A percentile compares a stretch with the other conserved stretches of the same genome.
These are phyloP conservation scores for Schizosaccharomyces octosporus DNA, from an alignment of 805 yeast genomes.

Conservation along the genomic window DNA sequence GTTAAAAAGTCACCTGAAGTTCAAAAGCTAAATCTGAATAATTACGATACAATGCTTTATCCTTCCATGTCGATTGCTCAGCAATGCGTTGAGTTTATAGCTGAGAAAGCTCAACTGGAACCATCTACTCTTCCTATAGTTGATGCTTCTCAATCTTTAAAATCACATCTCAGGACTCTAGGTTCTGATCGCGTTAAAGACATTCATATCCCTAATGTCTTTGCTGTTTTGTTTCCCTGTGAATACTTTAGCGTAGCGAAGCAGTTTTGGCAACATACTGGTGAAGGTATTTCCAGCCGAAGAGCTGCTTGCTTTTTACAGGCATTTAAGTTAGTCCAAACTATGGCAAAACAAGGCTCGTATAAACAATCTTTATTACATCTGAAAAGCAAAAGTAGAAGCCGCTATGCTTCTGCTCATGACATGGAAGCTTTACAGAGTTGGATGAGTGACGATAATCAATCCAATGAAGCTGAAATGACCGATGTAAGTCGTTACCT, in stretches of 20 bases:
- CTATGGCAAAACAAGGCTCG: not conserved
- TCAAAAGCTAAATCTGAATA: not conserved
- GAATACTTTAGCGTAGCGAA: constrained; percentile 40
- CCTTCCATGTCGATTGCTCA: not conserved
- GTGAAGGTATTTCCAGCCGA: constrained; percentile 87
- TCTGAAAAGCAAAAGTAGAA: constrained; percentile 3
- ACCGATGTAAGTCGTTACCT: constrained; percentile 13
- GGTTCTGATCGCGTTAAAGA: not conserved
- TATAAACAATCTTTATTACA: not conserved
- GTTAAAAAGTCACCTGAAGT: not conserved
- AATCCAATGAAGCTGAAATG: constrained; percentile 7
- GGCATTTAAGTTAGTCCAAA: constrained; percentile 3
- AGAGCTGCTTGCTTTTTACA: constrained; percentile 61
- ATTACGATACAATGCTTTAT: not conserved
- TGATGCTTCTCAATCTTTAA: not conserved
- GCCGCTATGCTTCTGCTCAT: constrained; percentile 3
- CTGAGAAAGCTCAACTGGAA: not conserved
- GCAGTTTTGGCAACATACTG: constrained; percentile 89
- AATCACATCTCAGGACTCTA: not conserved
- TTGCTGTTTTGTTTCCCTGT: constrained; percentile 52
- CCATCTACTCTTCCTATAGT: not conserved
- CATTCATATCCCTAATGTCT: constrained; percentile 15
- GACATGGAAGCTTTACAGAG: constrained; percentile 4
- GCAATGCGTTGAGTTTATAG: not conserved
- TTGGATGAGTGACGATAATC: constrained; percentile 4